phyloP scores from a whole-genome alignment of 2,329 filamentous ascomycete genomes.

The Diaporthe citrichinensis region DNA sequence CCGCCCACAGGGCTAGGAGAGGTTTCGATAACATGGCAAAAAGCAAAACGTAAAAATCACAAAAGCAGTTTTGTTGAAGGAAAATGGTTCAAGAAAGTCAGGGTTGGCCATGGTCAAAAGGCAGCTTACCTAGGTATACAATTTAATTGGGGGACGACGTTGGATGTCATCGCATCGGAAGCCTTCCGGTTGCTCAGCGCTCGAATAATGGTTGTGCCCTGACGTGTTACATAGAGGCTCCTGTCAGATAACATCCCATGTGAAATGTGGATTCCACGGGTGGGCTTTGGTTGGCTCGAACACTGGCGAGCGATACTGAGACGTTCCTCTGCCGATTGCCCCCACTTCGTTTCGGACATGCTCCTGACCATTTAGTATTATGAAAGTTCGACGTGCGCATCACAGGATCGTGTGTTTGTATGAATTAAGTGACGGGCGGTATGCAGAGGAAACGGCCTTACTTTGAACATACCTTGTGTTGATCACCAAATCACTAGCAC shows the following conservation, averaged over 20 bases:
- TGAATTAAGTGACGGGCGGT: fast-evolving
- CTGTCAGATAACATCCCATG: conserved; percentile 3
- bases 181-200: neutral
- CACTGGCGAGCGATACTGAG: conserved; percentile 6
- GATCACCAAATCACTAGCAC: neutral
- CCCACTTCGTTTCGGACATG: conserved; percentile 7
- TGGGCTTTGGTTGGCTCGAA: conserved; percentile 4
- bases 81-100: neutral
- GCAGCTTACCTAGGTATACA: neutral
- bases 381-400: neutral
- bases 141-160: neutral
- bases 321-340: neutral
- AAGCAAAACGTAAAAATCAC: neutral
- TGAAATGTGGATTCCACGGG: neutral
- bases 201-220: neutral
- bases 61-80: neutral
- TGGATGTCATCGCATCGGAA: neutral
- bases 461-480: neutral
- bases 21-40: neutral
- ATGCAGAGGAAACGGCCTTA: neutral
- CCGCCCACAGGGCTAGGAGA: neutral
- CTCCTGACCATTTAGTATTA: neutral
- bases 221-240: neutral
- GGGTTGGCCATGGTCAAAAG: neutral
- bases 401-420: neutral